Evolutionary conservation across 163 green algal genomes (phyloP).

Genomic region (Scenedesmus sp.): DNA sequence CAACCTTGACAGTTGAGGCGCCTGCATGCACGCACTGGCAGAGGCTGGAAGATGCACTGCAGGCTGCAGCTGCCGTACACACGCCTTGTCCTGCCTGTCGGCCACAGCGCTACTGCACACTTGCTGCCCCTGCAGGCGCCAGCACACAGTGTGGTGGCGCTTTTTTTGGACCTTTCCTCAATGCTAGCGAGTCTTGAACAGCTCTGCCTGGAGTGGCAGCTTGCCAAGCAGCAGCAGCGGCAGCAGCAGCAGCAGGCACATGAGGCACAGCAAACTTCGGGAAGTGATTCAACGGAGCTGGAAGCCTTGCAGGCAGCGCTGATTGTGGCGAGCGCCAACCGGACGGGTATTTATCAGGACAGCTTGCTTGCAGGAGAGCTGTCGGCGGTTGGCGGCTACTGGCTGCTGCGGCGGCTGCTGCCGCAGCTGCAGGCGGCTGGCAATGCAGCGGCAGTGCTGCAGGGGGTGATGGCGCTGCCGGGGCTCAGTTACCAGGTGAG

Average conservation of each 20-base stretch:
- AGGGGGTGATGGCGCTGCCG: neutral
- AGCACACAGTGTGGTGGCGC: neutral
- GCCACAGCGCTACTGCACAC: neutral
- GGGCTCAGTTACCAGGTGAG: conserved; percentile 12
- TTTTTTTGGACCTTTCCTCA: conserved; percentile 14
- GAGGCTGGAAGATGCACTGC: neutral
- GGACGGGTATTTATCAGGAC: conserved; percentile 19
- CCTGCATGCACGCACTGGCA: neutral
- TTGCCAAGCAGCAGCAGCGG: neutral
- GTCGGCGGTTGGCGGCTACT: conserved; percentile 38
- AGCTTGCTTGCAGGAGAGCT: conserved; percentile 39
- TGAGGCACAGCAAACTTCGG: neutral
- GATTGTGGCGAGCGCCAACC: neutral
- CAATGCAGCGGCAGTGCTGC: neutral
- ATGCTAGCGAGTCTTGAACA: conserved; percentile 9
- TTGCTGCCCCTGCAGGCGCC: neutral
- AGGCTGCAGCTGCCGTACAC: neutral
- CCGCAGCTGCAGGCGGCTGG: neutral
- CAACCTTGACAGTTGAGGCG: too few relatives aligned
- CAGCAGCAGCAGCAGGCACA: conserved; percentile 25
- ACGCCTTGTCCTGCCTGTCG: neutral
- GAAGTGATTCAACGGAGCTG: neutral
- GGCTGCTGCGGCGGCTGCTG: conserved; percentile 40
- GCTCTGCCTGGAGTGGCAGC: conserved; percentile 9
- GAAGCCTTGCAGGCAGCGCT: neutral